Base-by-base conservation (phyloP, 2,329 filamentous ascomycete genomes). In the Hymenoscyphus linearis region DNA sequence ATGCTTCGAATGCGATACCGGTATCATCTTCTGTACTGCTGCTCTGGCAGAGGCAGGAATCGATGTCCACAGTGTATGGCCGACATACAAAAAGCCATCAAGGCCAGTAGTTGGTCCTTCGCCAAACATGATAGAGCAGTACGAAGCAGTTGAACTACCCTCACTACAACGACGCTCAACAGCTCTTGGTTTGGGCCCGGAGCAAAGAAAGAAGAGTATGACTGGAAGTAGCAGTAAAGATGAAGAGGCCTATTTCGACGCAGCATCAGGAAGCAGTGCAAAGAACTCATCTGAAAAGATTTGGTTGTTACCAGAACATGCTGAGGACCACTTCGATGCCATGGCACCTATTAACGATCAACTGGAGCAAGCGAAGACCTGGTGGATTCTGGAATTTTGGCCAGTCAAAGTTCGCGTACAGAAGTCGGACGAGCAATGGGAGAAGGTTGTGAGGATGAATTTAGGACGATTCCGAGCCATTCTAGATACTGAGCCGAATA, bases 1-100 rank as follows among this genome's bases (percentile, higher is more conserved):
- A 65, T 76, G 74, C 61, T 79, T 79, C 64, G 75, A 77, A 63
- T 78, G 76, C 68, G 68, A 79, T 56, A 78, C 77, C 0, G 77
- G 76, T 1, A 78, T 79, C 37, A 65, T 78, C 18, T 79, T 79
- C 70, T 71, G 73, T 44, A 72, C 75, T 0, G 70, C 71, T 5
- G 64, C 66, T 2, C 72, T 79, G 1, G 76, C 76, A 18, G 75
- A 77, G 55, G 69, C 72, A 22, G 77, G 77, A 0, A 64, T 79
- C 2, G 77, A 79, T 59, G 70, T 79, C 0, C 73, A 74, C 16
- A 74, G 72, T 3, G 67, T 79, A 0, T 79, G 71, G 69, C 77
- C 77, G 0, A 59, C 65, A 1, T 78, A 77, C 61, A 65, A 66
- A n/a, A 58, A 62, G n/a, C 69, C 70, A 1, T 64, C 67, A 5